Conservation (phyloP, 1,284 basidiomycete genomes). For the Trametes versicolor region DNA sequence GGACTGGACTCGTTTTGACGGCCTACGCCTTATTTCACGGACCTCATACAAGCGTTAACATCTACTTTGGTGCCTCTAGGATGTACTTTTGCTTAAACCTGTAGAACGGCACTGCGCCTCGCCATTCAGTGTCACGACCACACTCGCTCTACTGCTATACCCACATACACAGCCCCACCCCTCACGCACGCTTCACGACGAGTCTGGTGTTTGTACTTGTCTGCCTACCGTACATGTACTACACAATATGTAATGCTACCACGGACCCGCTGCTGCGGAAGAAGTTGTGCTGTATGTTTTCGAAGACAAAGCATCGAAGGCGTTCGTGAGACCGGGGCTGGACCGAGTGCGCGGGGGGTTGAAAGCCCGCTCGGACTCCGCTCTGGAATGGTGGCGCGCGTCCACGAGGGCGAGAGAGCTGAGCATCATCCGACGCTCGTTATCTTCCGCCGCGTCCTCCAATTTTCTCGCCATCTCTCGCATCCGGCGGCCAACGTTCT, state of each 20-base stretch:
- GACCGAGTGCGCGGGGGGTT: constrained; percentile 20
- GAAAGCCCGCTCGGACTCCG: constrained; percentile 38
- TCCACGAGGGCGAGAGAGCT: constrained; percentile 29
- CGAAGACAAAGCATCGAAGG: not conserved
- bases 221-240: constrained; percentile 18
- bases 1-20: not conserved
- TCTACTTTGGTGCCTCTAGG: not conserved
- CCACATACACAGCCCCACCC: constrained; percentile 10
- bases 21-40: not conserved
- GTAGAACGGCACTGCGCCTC: constrained; percentile 11
- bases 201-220: constrained; percentile 1
- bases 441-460: constrained; percentile 45
- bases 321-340: constrained; percentile 13
- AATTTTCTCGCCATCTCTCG: constrained; percentile 43
- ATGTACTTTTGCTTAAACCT: constrained; percentile 6
- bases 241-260: constrained; percentile 17
- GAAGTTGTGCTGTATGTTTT: constrained; percentile 5
- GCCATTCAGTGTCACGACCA: constrained; percentile 1
- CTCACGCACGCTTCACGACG: constrained; percentile 2
- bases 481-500: constrained; percentile 45
- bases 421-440: constrained; percentile 44
- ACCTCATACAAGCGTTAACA: not conserved
- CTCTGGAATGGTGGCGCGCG: constrained; percentile 36
- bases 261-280: not conserved
- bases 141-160: constrained; percentile 17